Conservation (phyloP, 2,329 filamentous ascomycete species). For the Fonsecaea monophora region DNA sequence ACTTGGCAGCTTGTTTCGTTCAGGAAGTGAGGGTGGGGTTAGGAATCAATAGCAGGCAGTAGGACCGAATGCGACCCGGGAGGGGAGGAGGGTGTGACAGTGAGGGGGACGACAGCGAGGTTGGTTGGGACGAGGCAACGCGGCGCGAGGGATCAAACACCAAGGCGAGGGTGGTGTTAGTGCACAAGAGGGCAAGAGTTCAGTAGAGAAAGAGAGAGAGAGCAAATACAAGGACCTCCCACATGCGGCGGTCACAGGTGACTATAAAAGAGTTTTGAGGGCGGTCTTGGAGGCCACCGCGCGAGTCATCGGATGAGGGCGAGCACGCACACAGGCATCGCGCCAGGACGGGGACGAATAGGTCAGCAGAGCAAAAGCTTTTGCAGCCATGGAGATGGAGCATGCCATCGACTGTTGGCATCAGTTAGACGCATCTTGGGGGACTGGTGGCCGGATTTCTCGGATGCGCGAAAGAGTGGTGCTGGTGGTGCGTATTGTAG, state of each 20-base stretch:
- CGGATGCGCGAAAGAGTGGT: slow-evolving; percentile 33
- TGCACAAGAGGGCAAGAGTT: background rate
- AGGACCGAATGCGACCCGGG: slow-evolving; percentile 7
- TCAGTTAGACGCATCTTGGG: slow-evolving; percentile 13
- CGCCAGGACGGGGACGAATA: slow-evolving; percentile 20
- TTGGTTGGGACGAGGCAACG: background rate
- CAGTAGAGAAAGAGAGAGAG: slow-evolving; percentile 9
- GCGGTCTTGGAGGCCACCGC: background rate
- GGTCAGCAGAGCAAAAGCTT: slow-evolving; percentile 24
- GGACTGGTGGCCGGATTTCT: slow-evolving; percentile 32
- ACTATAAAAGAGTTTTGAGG: slow-evolving; percentile 12
- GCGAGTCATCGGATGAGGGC: slow-evolving; percentile 20
- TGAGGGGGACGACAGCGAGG: slow-evolving; percentile 5
- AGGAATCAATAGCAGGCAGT: background rate
- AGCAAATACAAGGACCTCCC: slow-evolving; percentile 12
- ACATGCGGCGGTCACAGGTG: slow-evolving; percentile 18
- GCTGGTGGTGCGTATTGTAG: background rate
- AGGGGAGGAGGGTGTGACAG: background rate
- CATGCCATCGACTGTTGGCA: slow-evolving; percentile 16
- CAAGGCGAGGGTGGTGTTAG: background rate
- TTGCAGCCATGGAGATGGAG: background rate
- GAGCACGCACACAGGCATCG: slow-evolving; percentile 3
- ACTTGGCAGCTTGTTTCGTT: slow-evolving; percentile 6
- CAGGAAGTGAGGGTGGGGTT: slow-evolving; percentile 4
- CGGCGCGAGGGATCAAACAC: background rate